Evolutionary conservation across 2,329 filamentous ascomycete genomes (phyloP).

Genomic region (Chaetomiaceae sp.): DNA sequence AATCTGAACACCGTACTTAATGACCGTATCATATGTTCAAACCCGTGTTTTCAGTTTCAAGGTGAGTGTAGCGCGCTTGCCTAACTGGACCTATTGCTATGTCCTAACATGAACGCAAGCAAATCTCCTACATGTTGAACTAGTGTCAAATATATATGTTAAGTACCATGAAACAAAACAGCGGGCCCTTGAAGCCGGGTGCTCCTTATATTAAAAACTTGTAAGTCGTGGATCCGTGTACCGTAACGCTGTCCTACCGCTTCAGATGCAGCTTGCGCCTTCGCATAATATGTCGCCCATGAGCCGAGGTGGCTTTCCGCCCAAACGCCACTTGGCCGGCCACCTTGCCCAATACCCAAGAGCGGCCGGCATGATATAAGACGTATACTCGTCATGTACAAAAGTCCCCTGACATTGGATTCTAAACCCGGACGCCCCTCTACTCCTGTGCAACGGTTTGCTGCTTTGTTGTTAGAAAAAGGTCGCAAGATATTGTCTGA

Average conservation of each 20-base stretch:
- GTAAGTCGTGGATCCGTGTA: slow-evolving; percentile 20
- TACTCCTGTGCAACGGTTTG: slow-evolving; percentile 42
- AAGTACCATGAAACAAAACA: slow-evolving; percentile 8
- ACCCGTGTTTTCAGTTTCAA: no score
- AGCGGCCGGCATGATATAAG: slow-evolving; percentile 20
- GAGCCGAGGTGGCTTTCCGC: slow-evolving; percentile 15
- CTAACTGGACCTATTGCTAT: no score
- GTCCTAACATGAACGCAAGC: no score
- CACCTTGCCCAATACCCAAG: slow-evolving; percentile 24
- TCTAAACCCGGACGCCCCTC: slow-evolving; percentile 3
- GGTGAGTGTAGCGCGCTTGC: no score
- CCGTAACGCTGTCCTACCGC: slow-evolving; percentile 13
- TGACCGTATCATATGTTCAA: no score
- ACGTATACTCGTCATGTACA: slow-evolving; percentile 25
- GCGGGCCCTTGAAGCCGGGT: slow-evolving; percentile 1
- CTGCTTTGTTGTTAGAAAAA: slow-evolving; percentile 29
- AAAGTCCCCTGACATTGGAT: slow-evolving; percentile 12
- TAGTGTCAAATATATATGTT: background rate
- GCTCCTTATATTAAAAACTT: slow-evolving; percentile 18
- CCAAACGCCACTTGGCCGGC: slow-evolving; percentile 23
- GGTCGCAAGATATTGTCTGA: background rate
- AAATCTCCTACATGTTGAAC: background rate
- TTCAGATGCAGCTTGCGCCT: slow-evolving; percentile 21
- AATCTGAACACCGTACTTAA: no score
- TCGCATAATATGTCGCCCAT: slow-evolving; percentile 27